Base-by-base conservation (phyloP, 163 green algal species). In the Coccomyxa subellipsoidea region DNA sequence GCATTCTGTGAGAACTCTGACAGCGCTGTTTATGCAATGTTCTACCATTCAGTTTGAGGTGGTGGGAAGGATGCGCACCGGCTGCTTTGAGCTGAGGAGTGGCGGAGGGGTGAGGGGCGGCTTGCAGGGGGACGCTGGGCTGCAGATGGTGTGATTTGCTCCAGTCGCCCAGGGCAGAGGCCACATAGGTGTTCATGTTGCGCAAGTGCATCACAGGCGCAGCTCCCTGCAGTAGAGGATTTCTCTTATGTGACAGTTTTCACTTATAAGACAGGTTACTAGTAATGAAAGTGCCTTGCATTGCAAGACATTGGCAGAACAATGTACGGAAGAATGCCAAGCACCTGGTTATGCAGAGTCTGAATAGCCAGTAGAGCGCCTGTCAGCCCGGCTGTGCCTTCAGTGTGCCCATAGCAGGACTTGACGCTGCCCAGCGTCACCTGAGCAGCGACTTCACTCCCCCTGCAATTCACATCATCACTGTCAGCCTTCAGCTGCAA, bases 131-230 rank as follows among this genome's bases (percentile, higher is more conserved):
- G 37, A 82, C 54, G 12, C 71, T 54, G n/a, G 82, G 31, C 4
- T 29, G 27, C 25, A 77, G 12, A 35, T 53, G n/a, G 10, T 79
- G 66, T 39, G 38, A 21, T 32, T 79, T 54, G 0, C 54, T 38
- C 86, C 84, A 91, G 75, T 84, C 86, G 6, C 80, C 80, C 31
- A 95, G 47, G 1, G 90, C 88, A 29, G 84, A 84, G 0, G 78
- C 81, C 31, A 92, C 88, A 69, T 93, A 90, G 0, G 90, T 85
- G 81, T 93, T 94, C 54, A 93, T 31, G 70, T 54, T 81, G 2
- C 88, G 54, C 54, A 96, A 87, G 80, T 95, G 90, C 78, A 96
- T 54, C 32, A 96, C 69, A 25, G 90, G 90, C 32, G 82, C 54
- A 0, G 82, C 53, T 7, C 70, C 53, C 59, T 83, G 71, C 73